Evolutionary conservation across 441 rosid species (phyloP).

Genomic region (Mallotus japonicus): DNA sequence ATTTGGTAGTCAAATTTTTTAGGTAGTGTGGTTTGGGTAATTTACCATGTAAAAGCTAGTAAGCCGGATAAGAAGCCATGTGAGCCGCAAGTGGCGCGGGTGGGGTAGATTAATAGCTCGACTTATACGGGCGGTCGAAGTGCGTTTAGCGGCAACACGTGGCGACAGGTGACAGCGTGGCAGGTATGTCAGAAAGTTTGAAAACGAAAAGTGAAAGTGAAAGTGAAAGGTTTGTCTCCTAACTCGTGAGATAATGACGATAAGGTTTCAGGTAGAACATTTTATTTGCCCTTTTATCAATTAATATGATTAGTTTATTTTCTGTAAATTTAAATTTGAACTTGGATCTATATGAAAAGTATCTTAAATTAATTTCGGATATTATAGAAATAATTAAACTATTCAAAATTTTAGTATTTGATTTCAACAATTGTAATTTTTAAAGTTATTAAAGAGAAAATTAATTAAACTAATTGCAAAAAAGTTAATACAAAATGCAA

Average conservation of each 20-base stretch:
- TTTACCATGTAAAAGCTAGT: neutral
- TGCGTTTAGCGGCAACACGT: slow-evolving; percentile 20
- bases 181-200: slow-evolving; percentile 16
- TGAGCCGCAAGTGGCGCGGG: slow-evolving; percentile 12
- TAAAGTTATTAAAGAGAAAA: no score
- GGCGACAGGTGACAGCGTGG: slow-evolving; percentile 28
- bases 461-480: no score
- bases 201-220: slow-evolving; percentile 13
- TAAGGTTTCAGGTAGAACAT: neutral
- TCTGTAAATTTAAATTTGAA: no score
- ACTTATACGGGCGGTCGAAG: slow-evolving; percentile 3
- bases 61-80: slow-evolving; percentile 23
- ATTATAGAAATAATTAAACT: no score
- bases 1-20: neutral
- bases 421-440: no score
- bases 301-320: no score
- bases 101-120: slow-evolving; percentile 1
- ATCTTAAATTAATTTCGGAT: no score
- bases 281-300: no score
- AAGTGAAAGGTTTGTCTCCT: neutral
- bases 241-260: slow-evolving; percentile 16
- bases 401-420: no score
- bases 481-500: no score
- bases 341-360: no score
- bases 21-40: slow-evolving; percentile 15